A percentile compares a stretch with the other conserved stretches of the same genome.
These are phyloP conservation scores for Pseudocercospora fijiensis DNA, from an alignment of 2,329 filamentous ascomycete genomes.

Conservation along the genomic window DNA sequence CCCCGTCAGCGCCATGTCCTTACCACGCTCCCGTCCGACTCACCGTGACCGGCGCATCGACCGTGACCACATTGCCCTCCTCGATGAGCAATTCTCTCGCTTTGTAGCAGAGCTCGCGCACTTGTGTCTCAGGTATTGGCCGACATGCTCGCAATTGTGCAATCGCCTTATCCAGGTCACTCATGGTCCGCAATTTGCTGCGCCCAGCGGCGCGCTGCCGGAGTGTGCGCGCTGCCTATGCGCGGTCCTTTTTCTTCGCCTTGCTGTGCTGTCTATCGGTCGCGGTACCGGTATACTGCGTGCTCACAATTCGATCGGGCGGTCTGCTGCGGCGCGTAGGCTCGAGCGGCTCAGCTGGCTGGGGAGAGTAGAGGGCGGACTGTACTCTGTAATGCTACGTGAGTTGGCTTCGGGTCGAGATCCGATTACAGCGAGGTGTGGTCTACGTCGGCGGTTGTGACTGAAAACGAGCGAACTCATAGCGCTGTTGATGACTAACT, in stretches of 20 bases:
- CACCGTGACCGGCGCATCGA: constrained; percentile 91
- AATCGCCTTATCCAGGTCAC: constrained; percentile 92
- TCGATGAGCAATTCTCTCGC: constrained; percentile 94
- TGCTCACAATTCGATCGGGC: not conserved
- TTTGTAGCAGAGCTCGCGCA: constrained; percentile 96
- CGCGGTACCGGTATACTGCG: not conserved
- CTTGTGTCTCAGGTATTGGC: constrained; percentile 91
- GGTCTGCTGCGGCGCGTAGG: not conserved
- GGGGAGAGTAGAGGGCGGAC: not conserved
- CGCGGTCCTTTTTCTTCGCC: not conserved
- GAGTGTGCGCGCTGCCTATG: not conserved
- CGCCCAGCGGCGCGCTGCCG: constrained; percentile 24
- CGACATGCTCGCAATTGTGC: constrained; percentile 92
- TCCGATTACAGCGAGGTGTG: not conserved
- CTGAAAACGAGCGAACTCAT: not conserved
- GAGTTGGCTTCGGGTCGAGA: not conserved
- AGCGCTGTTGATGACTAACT: no score
- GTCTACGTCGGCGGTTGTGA: not conserved
- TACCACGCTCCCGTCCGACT: constrained; percentile 27
- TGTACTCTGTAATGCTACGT: not conserved
- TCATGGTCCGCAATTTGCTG: constrained; percentile 57
- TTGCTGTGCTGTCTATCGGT: not conserved
- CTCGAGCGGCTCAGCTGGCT: not conserved
- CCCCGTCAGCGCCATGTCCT: constrained; percentile 15
- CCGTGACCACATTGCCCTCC: constrained; percentile 94